These are phyloP conservation scores for Aegilops umbellulata DNA, from an alignment of 176 grass and related monocot genomes.

Conservation along the genomic window DNA sequence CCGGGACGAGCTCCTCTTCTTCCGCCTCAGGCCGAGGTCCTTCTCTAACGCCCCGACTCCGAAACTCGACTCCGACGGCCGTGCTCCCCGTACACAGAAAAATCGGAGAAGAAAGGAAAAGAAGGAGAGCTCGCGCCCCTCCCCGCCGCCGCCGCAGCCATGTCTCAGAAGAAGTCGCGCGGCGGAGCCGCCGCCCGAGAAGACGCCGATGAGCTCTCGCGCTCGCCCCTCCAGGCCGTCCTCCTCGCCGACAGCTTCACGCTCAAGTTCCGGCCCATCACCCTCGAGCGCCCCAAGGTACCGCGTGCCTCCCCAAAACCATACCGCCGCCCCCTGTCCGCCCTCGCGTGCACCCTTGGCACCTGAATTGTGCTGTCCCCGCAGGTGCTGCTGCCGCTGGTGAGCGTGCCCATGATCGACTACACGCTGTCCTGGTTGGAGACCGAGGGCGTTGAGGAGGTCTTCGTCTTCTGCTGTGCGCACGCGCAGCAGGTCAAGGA, in stretches of 20 bases:
- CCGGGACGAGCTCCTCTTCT: neutral
- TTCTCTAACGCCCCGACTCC: neutral
- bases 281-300: slow-evolving; percentile 94
- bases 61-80: neutral
- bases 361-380: neutral
- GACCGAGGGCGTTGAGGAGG: slow-evolving; percentile 76
- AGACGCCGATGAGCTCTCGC: slow-evolving; percentile 67
- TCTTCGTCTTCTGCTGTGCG: slow-evolving; percentile 84
- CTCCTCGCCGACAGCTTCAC: slow-evolving; percentile 93
- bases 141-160: slow-evolving; percentile 23
- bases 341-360: neutral
- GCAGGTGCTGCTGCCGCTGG: slow-evolving; percentile 84
- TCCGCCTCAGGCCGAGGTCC: neutral
- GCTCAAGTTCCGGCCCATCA: slow-evolving; percentile 84
- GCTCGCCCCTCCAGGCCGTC: slow-evolving; percentile 75
- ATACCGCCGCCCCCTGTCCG: neutral
- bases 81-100: neutral
- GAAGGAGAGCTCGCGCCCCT: neutral
- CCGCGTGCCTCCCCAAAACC: neutral
- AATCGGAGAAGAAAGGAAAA: neutral
- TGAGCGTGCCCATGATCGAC: slow-evolving; percentile 80
- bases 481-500: slow-evolving; percentile 84
- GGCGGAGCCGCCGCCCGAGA: slow-evolving; percentile 42
- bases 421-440: slow-evolving; percentile 88
- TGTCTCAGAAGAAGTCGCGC: slow-evolving; percentile 77